phyloP scores from a whole-genome alignment of 2,329 filamentous ascomycete genomes.

The Sphaerulina populicola region DNA sequence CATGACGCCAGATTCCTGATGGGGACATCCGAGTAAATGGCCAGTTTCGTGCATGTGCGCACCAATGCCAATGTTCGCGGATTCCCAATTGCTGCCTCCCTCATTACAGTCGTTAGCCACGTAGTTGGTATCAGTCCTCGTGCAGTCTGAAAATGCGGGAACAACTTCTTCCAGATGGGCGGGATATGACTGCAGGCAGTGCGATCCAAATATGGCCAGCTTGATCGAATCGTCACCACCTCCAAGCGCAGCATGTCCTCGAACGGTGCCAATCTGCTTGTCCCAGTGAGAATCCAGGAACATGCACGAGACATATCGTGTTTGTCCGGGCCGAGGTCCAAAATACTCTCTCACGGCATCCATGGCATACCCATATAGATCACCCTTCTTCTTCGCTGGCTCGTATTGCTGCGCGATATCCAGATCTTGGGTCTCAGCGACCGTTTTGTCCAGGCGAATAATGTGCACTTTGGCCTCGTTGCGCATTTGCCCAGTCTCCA shows the following conservation, averaged over 20 bases:
- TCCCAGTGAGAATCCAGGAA: slow-evolving; percentile 89
- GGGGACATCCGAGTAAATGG: slow-evolving; percentile 80
- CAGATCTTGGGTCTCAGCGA: slow-evolving; percentile 71
- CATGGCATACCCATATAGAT: slow-evolving; percentile 66
- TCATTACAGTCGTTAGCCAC: slow-evolving; percentile 83
- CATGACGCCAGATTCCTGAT: slow-evolving; percentile 90
- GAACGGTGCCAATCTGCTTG: slow-evolving; percentile 57
- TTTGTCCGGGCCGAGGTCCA: slow-evolving; percentile 64
- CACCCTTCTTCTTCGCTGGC: slow-evolving; percentile 59
- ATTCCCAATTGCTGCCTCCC: slow-evolving; percentile 85
- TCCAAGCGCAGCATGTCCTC: slow-evolving; percentile 77
- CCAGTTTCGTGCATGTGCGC: slow-evolving; percentile 87
- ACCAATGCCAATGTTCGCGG: slow-evolving; percentile 88
- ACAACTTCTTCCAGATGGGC: slow-evolving; percentile 82
- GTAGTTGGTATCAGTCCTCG: slow-evolving; percentile 68
- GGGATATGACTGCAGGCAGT: slow-evolving; percentile 85
- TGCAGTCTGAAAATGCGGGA: slow-evolving; percentile 82
- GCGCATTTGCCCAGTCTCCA: slow-evolving; percentile 62
- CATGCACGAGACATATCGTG: slow-evolving; percentile 78
- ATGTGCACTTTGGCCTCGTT: slow-evolving; percentile 88
- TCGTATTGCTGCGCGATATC: slow-evolving; percentile 70
- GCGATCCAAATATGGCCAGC: slow-evolving; percentile 84
- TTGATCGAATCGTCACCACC: slow-evolving; percentile 65
- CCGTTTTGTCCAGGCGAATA: slow-evolving; percentile 72
- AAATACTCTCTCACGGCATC: slow-evolving; percentile 75